Evolutionary conservation across 257 asterid genomes (phyloP), one percentile per base, ranked within the genome.

Genomic region (Thymus quinquecostatus): DNA sequence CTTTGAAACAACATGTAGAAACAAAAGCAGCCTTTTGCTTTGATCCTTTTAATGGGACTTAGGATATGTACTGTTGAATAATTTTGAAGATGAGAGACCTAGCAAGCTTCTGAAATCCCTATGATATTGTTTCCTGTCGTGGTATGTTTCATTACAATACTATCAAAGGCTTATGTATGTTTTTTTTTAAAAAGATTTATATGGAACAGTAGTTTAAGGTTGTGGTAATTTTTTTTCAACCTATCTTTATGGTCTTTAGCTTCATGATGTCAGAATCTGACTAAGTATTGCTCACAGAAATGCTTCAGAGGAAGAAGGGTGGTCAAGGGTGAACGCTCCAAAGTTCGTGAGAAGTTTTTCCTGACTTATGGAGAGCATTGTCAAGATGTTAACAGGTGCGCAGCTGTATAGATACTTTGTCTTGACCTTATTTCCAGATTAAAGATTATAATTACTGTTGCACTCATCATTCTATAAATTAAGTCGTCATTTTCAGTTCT

Each of bases 301-400:
- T 86, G 89, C 91, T 95, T 86, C 80, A 86, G 99, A 78, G 98
- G 99, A 76, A 91, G 96, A 83, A 89, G 69, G 82, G 85, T 62
- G 72, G 95, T 86, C 36, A 90, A 85, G 81, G 87, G 88, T 75
- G 97, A 84, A 81, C 92, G 95, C 12, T 77, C 84, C 84, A 82
- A 73, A 80, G 92, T 83, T 57, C 99, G 99, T 10, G 84, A 95
- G 68, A 67, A 75, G 55, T 95, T 95, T 77, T 87, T 89, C 78
- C 64, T 50, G 73, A 84, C 87, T 62, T 90, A 85, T 74, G 98
- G 98, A 53, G 78, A 85, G 70, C 70, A 57, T 72, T 86, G 90
- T 80, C 87, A 84, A 70, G 75, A 77, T 76, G 94, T 92, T 77
- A 81, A 86, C 79, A 91, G 99, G 99, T 90, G 74, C 64, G 54